Conservation (phyloP, 345 rosid genomes). For the Boechera divaricarpa region DNA sequence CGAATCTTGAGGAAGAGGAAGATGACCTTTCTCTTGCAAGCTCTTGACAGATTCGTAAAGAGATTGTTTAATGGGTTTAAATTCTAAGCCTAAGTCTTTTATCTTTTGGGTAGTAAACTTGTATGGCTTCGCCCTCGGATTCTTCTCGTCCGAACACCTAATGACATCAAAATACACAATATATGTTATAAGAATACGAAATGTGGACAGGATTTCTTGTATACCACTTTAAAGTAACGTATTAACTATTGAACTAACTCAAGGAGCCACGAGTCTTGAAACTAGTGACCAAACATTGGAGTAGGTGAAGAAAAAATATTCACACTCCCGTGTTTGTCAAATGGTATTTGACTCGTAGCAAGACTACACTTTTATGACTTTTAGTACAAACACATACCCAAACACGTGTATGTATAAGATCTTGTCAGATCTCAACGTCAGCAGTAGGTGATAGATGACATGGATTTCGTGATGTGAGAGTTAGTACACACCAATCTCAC, state of each 20-base stretch:
- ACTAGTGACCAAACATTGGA: slow-evolving; percentile 40
- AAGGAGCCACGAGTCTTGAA: slow-evolving; percentile 41
- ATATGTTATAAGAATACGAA: slow-evolving; percentile 19
- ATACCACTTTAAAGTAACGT: slow-evolving; percentile 17
- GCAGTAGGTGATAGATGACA: slow-evolving; percentile 30
- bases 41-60: slow-evolving; percentile 88
- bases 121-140: slow-evolving; percentile 79
- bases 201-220: slow-evolving; percentile 30
- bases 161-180: background rate
- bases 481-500: slow-evolving; percentile 36
- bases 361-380: background rate
- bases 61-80: slow-evolving; percentile 78
- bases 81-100: slow-evolving; percentile 76
- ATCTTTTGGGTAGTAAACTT: slow-evolving; percentile 83
- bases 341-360: slow-evolving; percentile 25
- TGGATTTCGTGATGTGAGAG: slow-evolving; percentile 33
- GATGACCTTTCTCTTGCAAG: slow-evolving; percentile 89
- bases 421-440: slow-evolving; percentile 14
- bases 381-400: background rate
- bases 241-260: slow-evolving; percentile 2
- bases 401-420: slow-evolving; percentile 25
- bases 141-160: slow-evolving; percentile 93
- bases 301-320: slow-evolving; percentile 42
- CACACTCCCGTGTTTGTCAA: slow-evolving; percentile 28
- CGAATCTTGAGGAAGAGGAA: slow-evolving; percentile 62